These are phyloP conservation scores for Russula virescens DNA, from an alignment of 768 basidiomycete species.

Conservation along the genomic window DNA sequence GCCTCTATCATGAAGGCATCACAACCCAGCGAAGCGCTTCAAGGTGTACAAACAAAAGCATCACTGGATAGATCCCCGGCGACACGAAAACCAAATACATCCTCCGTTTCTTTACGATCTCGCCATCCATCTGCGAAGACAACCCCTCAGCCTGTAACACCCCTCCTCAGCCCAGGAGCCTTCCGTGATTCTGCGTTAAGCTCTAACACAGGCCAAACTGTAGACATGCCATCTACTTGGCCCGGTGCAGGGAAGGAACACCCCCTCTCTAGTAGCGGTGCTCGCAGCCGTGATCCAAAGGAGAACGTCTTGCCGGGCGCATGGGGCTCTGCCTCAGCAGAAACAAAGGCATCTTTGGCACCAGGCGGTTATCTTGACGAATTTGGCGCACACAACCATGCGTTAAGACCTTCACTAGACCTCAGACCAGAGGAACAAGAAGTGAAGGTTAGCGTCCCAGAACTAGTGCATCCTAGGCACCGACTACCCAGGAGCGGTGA, in stretches of 20 bases:
- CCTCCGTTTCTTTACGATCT: slow-evolving; percentile 1
- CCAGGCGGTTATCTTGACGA: background rate
- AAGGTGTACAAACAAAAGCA: background rate
- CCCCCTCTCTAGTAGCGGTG: background rate
- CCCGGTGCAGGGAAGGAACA: slow-evolving; percentile 41
- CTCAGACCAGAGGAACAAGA: slow-evolving; percentile 19
- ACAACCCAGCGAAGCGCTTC: background rate
- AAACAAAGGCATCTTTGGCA: background rate
- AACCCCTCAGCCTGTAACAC: slow-evolving; percentile 26
- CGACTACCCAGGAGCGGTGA: slow-evolving; percentile 54
- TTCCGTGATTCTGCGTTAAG: slow-evolving; percentile 68
- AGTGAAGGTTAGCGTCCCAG: slow-evolving; percentile 50
- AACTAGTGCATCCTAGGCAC: slow-evolving; percentile 39
- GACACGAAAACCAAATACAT: background rate
- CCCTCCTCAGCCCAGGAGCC: slow-evolving; percentile 50
- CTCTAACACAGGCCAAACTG: slow-evolving; percentile 38
- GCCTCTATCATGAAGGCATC: slow-evolving; percentile 2
- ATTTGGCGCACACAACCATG: background rate
- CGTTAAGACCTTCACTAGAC: background rate
- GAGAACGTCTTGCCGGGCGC: slow-evolving; percentile 21
- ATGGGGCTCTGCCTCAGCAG: slow-evolving; percentile 25
- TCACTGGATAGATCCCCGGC: background rate
- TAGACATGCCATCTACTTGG: slow-evolving; percentile 57
- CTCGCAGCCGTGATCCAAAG: slow-evolving; percentile 1
- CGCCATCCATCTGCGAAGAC: slow-evolving; percentile 22